Evolutionary conservation across 306 rosid species (phyloP), one percentile per base, ranked within the genome.

Genomic region (Purshia tridentata): DNA sequence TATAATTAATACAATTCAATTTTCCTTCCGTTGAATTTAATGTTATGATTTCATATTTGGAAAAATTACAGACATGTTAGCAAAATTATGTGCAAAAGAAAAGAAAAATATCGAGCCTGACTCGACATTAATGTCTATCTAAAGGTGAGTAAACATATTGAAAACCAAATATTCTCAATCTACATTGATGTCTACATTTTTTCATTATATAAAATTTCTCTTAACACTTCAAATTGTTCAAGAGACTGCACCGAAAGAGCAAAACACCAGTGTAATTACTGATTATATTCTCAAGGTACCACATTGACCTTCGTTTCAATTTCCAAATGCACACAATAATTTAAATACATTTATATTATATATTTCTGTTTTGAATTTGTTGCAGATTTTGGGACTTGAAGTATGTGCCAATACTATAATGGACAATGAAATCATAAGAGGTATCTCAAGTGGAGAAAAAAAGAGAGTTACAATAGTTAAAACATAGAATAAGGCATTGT

Each of bases 201-300:
- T 70, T 77, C 23, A 57, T 73, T 44, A 10, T 23, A 62, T 53
- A 40, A 39, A 50, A 18, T 55, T 63, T 13, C 53, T 69, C 76
- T n/a, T 49, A 29, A 56, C 42, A 35, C 76, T 39, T 39, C 62
- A 54, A 78, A 70, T 40, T 74, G 71, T 88, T 48, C 91, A 93
- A 97, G 97, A 97, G 14, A 91, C 88, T 70, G 97, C 98, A 72
- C 77, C 90, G 69, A 96, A 87, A 87, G 98, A 97, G 60, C 96
- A 90, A 76, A 91, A 90, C 76, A 81, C 91, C 65, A 90, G 77
- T 73, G 86, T 93, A 13, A 83, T 90, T 42, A 86, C 94, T 44
- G 98, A 93, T 84, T 93, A 93, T 50, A 87, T 90, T 49, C 78
- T 93, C 72, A 93, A 90, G 98, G 98, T 90, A 83, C 48, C 29